Base-by-base conservation (phyloP, 352 stramenopile species). In the Globisporangium okanoganense region DNA sequence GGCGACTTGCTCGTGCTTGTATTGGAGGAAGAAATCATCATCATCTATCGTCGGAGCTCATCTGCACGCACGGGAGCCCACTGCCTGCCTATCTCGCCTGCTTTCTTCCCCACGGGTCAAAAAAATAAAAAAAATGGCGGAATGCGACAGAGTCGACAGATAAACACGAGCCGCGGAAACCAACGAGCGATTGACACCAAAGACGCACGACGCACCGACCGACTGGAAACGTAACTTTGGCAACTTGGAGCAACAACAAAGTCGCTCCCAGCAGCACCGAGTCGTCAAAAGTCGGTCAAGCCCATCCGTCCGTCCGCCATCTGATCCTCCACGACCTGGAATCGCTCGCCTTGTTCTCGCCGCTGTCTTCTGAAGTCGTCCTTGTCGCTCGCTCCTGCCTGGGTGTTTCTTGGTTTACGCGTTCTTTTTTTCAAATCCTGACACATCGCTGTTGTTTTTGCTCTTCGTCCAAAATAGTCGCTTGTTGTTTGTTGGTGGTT, bases 81-180 rank as follows among this genome's bases (percentile, higher is more conserved):
- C 24, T 38, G 27, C n/a, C 48, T 55, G 48, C 27, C 48, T 54
- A 25, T 54, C 48, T 58, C 35, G 33, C n/a, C 29, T 59, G 27
- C 18, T 40, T 50, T 47, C 33, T 50, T 59, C 41, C 40, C 24
- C 53, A 61, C 49, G 45, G 41, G 31, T 62, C 56, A 62, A 62
- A 62, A 61, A 61, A 61, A 54, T 40, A 41, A 41, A 55, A 54
- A 62, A 62, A 55, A 55, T 45, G 56, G 43, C 22, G 29, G 43
- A 62, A 47, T 33, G 22, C 40, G 25, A 62, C 55, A 16, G 45
- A 62, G 24, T 36, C 43, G 31, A 45, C 24, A 62, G 45, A 62
- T 29, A 55, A 47, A 62, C 18, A 38, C 43, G 35, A 59, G 27
- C 49, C 20, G 16, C 27, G 29, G 6, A 33, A 6, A 33, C 29